Conservation (phyloP, 2,329 filamentous ascomycete species). For the Ascocoryne sarcoides region DNA sequence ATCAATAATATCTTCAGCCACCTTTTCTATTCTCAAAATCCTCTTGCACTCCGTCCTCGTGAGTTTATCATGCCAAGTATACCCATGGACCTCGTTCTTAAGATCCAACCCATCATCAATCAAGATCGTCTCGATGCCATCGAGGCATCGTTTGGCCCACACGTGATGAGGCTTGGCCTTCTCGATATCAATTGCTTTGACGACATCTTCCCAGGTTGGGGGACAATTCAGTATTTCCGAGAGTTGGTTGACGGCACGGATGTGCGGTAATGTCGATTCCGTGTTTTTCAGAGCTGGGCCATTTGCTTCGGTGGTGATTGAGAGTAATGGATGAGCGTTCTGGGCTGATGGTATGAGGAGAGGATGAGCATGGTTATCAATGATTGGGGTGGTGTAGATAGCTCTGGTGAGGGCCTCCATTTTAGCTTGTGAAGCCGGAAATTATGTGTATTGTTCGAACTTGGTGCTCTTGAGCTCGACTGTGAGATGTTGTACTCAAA, state of each 20-base stretch:
- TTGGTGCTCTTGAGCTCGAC: too few species aligned
- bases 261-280: conserved; percentile 54
- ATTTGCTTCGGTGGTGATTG: conserved; percentile 64
- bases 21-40: conserved; percentile 68
- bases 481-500: too few species aligned
- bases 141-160: conserved; percentile 56
- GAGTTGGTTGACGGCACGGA: conserved; percentile 62
- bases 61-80: conserved; percentile 57
- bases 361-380: conserved; percentile 68
- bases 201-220: conserved; percentile 50
- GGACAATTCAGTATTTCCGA: conserved; percentile 54
- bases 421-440: too few species aligned
- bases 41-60: conserved; percentile 56
- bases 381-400: conserved; percentile 51
- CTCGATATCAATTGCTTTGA: conserved; percentile 19
- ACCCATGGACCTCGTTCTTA: conserved; percentile 46
- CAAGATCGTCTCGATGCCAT: conserved; percentile 64
- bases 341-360: conserved; percentile 46
- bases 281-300: conserved; percentile 58
- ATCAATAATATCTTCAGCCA: conserved; percentile 56
- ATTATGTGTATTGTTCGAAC: too few species aligned
- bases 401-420: conserved; percentile 27
- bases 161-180: conserved; percentile 33
- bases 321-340: conserved; percentile 40
- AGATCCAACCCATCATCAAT: conserved; percentile 68